phyloP scores from a whole-genome alignment of 257 asterid species.

The Avicennia marina region DNA sequence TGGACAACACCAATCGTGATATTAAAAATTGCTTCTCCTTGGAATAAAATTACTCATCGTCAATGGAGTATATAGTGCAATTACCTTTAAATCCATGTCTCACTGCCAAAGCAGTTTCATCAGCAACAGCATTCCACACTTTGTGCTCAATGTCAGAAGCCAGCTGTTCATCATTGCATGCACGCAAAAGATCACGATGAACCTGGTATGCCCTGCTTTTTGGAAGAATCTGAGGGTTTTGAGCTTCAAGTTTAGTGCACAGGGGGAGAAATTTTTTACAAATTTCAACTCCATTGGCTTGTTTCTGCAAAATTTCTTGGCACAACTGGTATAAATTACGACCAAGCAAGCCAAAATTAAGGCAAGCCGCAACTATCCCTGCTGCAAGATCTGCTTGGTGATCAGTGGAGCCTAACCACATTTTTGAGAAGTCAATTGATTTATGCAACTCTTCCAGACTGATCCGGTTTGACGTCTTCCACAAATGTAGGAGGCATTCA shows the following conservation, averaged over 20 bases:
- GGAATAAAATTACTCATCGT: no score
- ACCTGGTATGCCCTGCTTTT: slow-evolving; percentile 89
- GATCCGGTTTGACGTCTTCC: slow-evolving; percentile 67
- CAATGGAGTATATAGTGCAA: slow-evolving; percentile 7
- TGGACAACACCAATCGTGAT: no score
- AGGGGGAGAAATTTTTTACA: slow-evolving; percentile 57
- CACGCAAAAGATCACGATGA: slow-evolving; percentile 76
- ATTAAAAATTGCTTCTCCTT: no score
- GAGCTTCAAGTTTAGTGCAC: slow-evolving; percentile 51
- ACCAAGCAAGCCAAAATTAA: slow-evolving; percentile 81
- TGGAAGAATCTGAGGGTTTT: slow-evolving; percentile 84
- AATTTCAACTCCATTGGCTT: slow-evolving; percentile 46
- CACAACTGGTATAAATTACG: slow-evolving; percentile 79
- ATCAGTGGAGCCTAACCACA: slow-evolving; percentile 74
- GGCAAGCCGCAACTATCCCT: slow-evolving; percentile 74
- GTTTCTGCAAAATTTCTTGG: slow-evolving; percentile 76
- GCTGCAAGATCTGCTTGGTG: slow-evolving; percentile 89
- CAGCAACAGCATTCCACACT: slow-evolving; percentile 85
- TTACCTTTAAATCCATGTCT: slow-evolving; percentile 81
- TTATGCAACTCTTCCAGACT: slow-evolving; percentile 91
- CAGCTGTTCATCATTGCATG: slow-evolving; percentile 53
- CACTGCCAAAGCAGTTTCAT: slow-evolving; percentile 94
- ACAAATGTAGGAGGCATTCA: slow-evolving; percentile 33
- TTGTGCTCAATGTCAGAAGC: slow-evolving; percentile 62
- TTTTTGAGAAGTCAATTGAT: slow-evolving; percentile 69